A percentile compares a stretch with the other conserved stretches of the same genome.
Evolutionary conservation across 2,329 filamentous ascomycete genomes (phyloP).

Genomic region (Xylariomycetidae sp.): DNA sequence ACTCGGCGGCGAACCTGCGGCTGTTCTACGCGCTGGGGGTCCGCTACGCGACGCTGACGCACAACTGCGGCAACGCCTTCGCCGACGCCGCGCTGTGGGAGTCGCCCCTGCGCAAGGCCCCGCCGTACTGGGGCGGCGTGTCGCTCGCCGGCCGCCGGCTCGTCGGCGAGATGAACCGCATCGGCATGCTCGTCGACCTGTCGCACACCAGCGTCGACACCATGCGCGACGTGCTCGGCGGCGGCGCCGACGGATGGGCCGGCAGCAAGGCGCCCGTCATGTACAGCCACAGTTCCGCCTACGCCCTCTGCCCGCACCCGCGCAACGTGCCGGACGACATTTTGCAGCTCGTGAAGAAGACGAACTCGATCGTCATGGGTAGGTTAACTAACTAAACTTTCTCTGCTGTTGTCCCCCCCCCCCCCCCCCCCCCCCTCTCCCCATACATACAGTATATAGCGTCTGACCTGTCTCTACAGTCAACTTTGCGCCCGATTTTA

Average conservation of each 20-base stretch:
- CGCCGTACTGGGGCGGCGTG: conserved; percentile 66
- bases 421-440: too few species aligned
- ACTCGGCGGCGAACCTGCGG: conserved; percentile 71
- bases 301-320: conserved; percentile 77
- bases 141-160: conserved; percentile 64
- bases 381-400: too few species aligned
- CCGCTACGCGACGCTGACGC: conserved; percentile 82
- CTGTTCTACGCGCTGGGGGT: conserved; percentile 74
- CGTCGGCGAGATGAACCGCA: conserved; percentile 84
- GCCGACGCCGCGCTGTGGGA: conserved; percentile 75
- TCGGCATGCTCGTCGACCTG: conserved; percentile 92
- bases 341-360: conserved; percentile 68
- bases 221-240: conserved; percentile 76
- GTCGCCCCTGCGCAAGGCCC: conserved; percentile 42
- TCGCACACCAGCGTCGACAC: conserved; percentile 74
- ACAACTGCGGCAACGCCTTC: conserved; percentile 89
- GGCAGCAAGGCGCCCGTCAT: conserved; percentile 80
- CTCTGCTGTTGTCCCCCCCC: too few species aligned
- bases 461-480: conserved; percentile 41
- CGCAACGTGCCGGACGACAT: conserved; percentile 87
- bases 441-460: too few species aligned
- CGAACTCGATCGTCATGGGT: conserved; percentile 73
- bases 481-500: conserved; percentile 80
- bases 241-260: conserved; percentile 51
- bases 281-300: conserved; percentile 82